Conservation (phyloP, 805 yeast genomes). For the Ogataea sp. region DNA sequence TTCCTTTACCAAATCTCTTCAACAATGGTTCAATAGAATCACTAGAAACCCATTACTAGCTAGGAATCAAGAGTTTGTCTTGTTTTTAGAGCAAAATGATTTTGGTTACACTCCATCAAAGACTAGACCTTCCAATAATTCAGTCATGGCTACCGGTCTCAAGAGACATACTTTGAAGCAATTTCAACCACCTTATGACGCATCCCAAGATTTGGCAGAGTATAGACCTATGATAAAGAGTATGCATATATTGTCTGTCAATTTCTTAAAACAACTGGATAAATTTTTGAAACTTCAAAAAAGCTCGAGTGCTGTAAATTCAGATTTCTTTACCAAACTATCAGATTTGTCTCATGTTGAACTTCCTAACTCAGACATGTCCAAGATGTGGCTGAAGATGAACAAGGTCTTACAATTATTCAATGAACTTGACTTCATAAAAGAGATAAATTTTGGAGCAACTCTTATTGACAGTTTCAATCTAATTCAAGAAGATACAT, state of each 20-base stretch:
- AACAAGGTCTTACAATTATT: constrained; percentile 59
- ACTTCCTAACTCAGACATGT: constrained; percentile 54
- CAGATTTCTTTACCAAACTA: constrained; percentile 40
- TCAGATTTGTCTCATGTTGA: constrained; percentile 34
- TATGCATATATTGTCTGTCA: constrained; percentile 52
- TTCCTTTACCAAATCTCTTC: constrained; percentile 52
- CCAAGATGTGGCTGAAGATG: constrained; percentile 68
- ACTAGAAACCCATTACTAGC: constrained; percentile 69
- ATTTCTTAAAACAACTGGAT: constrained; percentile 43
- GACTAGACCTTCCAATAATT: constrained; percentile 28
- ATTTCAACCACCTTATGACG: constrained; percentile 86
- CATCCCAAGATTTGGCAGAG: constrained; percentile 67
- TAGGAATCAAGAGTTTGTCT: constrained; percentile 80
- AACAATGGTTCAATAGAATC: constrained; percentile 79
- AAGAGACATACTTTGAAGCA: constrained; percentile 88
- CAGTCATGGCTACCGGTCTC: constrained; percentile 71
- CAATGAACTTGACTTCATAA: constrained; percentile 71
- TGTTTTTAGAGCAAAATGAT: constrained; percentile 41
- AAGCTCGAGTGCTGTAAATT: constrained; percentile 33
- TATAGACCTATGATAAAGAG: constrained; percentile 84
- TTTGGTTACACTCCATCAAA: constrained; percentile 30
- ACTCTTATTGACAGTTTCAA: constrained; percentile 69
- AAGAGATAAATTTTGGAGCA: constrained; percentile 65
- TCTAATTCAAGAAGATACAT: constrained; percentile 64
- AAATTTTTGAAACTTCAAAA: constrained; percentile 50